Evolutionary conservation across 306 rosid species (phyloP).

Genomic region (Casuarina glauca): DNA sequence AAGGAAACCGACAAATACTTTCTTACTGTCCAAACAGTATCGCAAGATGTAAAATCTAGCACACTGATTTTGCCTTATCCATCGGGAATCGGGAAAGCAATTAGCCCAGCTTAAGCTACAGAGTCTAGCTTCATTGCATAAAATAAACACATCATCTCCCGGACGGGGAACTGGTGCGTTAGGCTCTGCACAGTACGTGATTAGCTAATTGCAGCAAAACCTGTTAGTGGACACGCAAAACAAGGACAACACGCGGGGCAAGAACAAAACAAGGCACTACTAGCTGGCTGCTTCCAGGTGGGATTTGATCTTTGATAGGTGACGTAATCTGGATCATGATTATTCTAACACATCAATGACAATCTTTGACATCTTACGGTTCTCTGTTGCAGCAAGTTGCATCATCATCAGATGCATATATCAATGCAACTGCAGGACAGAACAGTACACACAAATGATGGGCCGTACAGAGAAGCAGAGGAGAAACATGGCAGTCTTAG

Average conservation of each 20-base stretch:
- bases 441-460: neutral
- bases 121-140: neutral
- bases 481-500: no score
- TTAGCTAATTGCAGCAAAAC: conserved; percentile 1
- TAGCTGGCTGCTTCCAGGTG: neutral
- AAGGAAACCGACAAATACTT: no score
- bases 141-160: no score
- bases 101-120: neutral
- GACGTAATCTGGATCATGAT: neutral
- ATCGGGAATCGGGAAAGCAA: neutral
- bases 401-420: neutral
- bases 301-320: neutral
- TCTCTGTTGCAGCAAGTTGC: neutral
- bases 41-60: no score
- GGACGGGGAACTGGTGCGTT: neutral
- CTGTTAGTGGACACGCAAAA: neutral
- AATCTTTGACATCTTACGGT: neutral
- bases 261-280: neutral
- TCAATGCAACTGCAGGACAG: neutral
- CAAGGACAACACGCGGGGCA: neutral
- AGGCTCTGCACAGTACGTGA: neutral
- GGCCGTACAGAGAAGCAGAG: no score
- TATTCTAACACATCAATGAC: neutral
- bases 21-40: no score
- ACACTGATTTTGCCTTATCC: neutral